Base-by-base conservation (phyloP, 1,139 yeast genomes). In the Sugiyamaella sp. region DNA sequence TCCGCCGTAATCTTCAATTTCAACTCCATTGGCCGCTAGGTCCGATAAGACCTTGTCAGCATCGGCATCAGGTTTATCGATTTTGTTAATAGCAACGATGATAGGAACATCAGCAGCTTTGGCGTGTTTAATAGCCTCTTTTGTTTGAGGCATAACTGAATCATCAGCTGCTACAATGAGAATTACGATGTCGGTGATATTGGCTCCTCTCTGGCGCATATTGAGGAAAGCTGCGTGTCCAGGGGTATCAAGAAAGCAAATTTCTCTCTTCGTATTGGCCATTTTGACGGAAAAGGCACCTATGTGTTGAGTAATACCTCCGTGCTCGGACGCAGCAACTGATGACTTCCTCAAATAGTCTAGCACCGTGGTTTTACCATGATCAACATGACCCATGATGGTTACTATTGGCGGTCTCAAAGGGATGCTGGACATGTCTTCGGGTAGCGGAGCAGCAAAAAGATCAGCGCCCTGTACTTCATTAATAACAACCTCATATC, bases 351-450 rank as follows among this genome's bases (percentile, higher is more conserved):
- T 78, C 62, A 95, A 74, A 63, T 83, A 81, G 67, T 95, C 99
- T 56, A 93, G 77, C 59, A 93, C 86, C 0, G 99, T 91, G 1
- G 99, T 93, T 67, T 93, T 93, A 1, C 99, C 99, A 67, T 93
- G 99, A 70, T 93, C 99, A 40, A 93, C 99, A 71, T 93, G 99
- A 3, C 99, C 99, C 98, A 93, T 93, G 51, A 93, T 89, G 0
- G 99, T 91, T 1, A 93, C 97, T 22, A 93, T 86, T 0, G 99
- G 99, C 0, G 99, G 90, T 60, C 99, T 76, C 14, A 84, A 77
- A 51, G 82, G 82, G 16, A 60, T 56, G 4, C 39, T 61, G 8
- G 73, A 70, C 3, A 76, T 73, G 42, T 80, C 79, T 8, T 67
- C 72, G 1, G 72, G 65, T 5, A 70, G 66, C 2, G 71, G 65